phyloP scores from a whole-genome alignment of 257 asterid genomes.

The Verbena officinalis region DNA sequence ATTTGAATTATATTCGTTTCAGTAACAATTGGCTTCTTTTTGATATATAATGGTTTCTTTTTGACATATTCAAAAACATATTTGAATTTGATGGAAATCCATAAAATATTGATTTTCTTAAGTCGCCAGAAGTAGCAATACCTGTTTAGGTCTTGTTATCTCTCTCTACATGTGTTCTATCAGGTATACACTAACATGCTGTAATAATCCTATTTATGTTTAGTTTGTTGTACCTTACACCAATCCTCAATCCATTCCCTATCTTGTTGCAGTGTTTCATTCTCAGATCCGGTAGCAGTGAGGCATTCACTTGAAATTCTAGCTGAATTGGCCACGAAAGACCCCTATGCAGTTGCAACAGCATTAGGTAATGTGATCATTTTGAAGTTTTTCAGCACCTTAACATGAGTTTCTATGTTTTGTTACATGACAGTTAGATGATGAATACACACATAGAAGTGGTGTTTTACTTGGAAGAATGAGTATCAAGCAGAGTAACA shows the following conservation, averaged over 20 bases:
- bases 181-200: slow-evolving; percentile 19
- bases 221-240: slow-evolving; percentile 4
- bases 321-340: slow-evolving; percentile 79
- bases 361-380: slow-evolving; percentile 70
- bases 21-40: not conserved
- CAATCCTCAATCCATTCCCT: slow-evolving; percentile 22
- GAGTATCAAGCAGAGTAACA: slow-evolving; percentile 15
- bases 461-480: slow-evolving; percentile 5
- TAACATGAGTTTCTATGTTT: slow-evolving; percentile 24
- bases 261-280: slow-evolving; percentile 70
- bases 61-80: not conserved
- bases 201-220: slow-evolving; percentile 17
- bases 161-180: not conserved
- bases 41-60: slow-evolving; percentile 10
- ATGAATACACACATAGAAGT: slow-evolving; percentile 11
- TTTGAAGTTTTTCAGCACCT: slow-evolving; percentile 20
- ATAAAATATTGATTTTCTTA: not conserved
- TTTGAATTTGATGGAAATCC: slow-evolving; percentile 12
- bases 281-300: slow-evolving; percentile 96
- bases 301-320: slow-evolving; percentile 94
- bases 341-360: slow-evolving; percentile 94
- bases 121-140: slow-evolving; percentile 1
- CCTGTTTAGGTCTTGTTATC: not conserved
- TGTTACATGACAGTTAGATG: slow-evolving; percentile 16
- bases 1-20: not conserved